Percentiles rank a stretch among this genome's conserved stretches.
These are phyloP conservation scores for Aspergillus wentii DNA, from an alignment of 495 filamentous ascomycete genomes.

Conservation along the genomic window DNA sequence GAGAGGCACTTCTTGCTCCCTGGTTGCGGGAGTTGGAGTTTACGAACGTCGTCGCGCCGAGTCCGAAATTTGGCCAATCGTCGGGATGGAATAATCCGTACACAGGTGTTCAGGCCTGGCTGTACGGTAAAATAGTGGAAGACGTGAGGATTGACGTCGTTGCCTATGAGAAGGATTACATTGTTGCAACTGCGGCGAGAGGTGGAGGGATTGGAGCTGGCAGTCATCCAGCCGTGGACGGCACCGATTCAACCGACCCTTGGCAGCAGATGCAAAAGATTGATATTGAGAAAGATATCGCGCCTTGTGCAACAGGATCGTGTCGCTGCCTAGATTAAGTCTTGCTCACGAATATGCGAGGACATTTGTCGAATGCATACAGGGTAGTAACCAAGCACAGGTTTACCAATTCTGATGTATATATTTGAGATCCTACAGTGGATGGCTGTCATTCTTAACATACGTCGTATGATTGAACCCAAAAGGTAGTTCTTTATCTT, in stretches of 20 bases:
- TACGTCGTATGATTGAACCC: too few relatives aligned
- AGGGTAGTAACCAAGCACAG: too few relatives aligned
- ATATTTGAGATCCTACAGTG: too few relatives aligned
- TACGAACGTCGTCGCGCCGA: slow-evolving; percentile 54
- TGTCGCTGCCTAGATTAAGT: slow-evolving; percentile 18
- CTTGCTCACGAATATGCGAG: too few relatives aligned
- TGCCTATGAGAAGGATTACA: slow-evolving; percentile 56
- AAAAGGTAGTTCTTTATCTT: too few relatives aligned
- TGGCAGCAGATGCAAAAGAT: slow-evolving; percentile 19
- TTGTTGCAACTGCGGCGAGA: slow-evolving; percentile 53
- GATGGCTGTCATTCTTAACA: too few relatives aligned
- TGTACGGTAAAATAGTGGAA: slow-evolving; percentile 41
- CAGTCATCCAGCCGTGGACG: not conserved
- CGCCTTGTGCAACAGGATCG: slow-evolving; percentile 22
- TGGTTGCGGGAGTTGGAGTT: slow-evolving; percentile 74
- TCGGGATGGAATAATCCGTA: slow-evolving; percentile 46
- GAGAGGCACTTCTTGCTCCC: slow-evolving; percentile 75
- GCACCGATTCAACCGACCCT: slow-evolving; percentile 4
- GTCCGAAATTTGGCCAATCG: slow-evolving; percentile 9
- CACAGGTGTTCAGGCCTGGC: slow-evolving; percentile 45
- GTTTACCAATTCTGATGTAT: too few relatives aligned
- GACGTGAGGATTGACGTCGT: slow-evolving; percentile 58
- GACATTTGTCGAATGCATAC: too few relatives aligned
- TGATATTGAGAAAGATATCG: slow-evolving; percentile 28
- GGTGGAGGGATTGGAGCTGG: slow-evolving; percentile 22